Conservation (phyloP, 129 eudicot genomes). For the Pittosporum tobira region DNA sequence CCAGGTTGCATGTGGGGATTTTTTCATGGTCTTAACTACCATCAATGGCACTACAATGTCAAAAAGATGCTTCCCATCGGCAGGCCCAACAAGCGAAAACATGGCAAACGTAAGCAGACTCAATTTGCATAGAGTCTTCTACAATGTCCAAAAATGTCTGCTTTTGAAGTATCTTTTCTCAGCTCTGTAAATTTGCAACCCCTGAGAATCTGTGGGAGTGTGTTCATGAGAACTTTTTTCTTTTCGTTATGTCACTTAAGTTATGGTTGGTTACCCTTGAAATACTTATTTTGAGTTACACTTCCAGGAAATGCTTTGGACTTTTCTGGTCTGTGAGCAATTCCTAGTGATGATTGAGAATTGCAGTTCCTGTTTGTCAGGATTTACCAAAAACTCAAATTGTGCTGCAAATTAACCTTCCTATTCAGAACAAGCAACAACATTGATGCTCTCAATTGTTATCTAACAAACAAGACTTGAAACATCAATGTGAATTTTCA, state of each 20-base stretch:
- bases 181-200: too few relatives aligned
- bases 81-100: constrained; percentile 20
- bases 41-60: constrained; percentile 48
- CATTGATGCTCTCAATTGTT: neutral
- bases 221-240: too few relatives aligned
- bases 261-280: too few relatives aligned
- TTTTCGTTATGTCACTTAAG: too few relatives aligned
- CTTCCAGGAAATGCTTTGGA: neutral
- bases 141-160: neutral
- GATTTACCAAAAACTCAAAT: neutral
- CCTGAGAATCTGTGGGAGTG: too few relatives aligned
- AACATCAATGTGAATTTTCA: neutral
- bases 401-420: too few relatives aligned
- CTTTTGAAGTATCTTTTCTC: neutral
- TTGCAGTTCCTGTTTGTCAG: neutral
- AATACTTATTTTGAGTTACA: too few relatives aligned
- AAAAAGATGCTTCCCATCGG: constrained; percentile 46
- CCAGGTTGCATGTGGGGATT: constrained; percentile 60
- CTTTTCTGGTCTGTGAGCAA: too few relatives aligned
- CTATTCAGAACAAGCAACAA: neutral
- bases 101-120: constrained; percentile 26
- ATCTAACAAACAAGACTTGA: neutral
- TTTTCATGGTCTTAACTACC: constrained; percentile 52
- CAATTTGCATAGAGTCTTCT: neutral
- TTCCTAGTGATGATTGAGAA: too few relatives aligned